phyloP scores from a whole-genome alignment of 306 rosid genomes.

The Prunus mume region DNA sequence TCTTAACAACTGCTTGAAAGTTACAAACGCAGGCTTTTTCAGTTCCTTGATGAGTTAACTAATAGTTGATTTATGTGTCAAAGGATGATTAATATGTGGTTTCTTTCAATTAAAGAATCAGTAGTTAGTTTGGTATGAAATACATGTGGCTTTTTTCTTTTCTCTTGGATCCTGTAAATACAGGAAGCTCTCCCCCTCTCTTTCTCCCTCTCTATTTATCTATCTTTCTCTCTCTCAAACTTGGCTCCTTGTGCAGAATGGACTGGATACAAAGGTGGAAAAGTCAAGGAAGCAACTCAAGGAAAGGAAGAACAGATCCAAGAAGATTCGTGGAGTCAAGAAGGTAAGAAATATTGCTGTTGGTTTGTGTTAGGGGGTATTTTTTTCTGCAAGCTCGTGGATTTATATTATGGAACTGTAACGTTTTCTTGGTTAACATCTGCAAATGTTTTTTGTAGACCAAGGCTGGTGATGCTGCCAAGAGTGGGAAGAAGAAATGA shows the following conservation, averaged over 20 bases:
- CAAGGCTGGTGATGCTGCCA: constrained; percentile 88
- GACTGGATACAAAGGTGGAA: constrained; percentile 79
- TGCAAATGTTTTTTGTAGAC: constrained; percentile 46
- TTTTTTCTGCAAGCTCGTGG: background rate
- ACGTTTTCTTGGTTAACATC: background rate
- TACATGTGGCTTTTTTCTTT: background rate
- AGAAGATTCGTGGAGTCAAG: constrained; percentile 93
- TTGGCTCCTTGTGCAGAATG: constrained; percentile 50
- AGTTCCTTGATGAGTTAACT: background rate
- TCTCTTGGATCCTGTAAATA: background rate
- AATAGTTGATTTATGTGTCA: no score
- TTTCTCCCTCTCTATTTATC: background rate
- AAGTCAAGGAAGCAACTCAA: constrained; percentile 90
- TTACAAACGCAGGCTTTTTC: background rate
- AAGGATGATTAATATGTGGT: background rate
- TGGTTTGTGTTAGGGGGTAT: background rate
- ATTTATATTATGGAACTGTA: background rate
- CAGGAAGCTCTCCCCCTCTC: background rate
- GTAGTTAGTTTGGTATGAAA: background rate
- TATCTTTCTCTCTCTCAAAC: background rate
- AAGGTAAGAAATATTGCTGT: constrained; percentile 44
- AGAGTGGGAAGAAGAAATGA: constrained; percentile 83
- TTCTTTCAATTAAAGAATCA: background rate
- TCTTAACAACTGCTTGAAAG: background rate
- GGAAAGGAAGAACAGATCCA: constrained; percentile 88